phyloP scores from a whole-genome alignment of 371 early-diverging fungal genomes.

The Syncephalis fuscata region DNA sequence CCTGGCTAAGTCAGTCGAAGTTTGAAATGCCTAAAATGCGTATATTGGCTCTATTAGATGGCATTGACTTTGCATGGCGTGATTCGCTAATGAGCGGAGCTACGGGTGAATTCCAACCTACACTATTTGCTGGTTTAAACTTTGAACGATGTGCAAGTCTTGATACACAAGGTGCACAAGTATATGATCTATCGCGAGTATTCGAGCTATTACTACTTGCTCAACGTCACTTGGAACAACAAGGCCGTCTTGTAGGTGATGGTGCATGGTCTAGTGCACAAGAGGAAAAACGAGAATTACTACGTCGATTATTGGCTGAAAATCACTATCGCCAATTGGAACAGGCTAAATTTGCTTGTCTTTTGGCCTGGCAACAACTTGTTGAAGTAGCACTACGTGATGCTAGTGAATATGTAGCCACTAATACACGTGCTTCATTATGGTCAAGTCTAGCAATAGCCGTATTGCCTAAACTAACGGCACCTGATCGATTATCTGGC shows the following conservation, averaged over 20 bases:
- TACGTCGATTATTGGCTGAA: neutral
- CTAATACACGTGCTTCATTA: constrained; percentile 14
- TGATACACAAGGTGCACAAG: constrained; percentile 33
- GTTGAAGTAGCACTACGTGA: constrained; percentile 3
- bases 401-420: constrained; percentile 46
- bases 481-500: neutral
- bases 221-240: constrained; percentile 20
- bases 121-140: constrained; percentile 17
- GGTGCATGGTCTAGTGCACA: neutral
- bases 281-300: neutral
- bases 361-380: constrained; percentile 17
- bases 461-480: neutral
- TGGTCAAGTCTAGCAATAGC: neutral
- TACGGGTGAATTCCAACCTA: constrained; percentile 9
- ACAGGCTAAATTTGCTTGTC: neutral
- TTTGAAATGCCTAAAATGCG: constrained; percentile 14
- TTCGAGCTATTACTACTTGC: constrained; percentile 23
- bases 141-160: constrained; percentile 18
- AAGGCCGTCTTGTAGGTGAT: constrained; percentile 9
- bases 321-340: neutral
- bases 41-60: constrained; percentile 28
- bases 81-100: constrained; percentile 15
- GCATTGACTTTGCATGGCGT: constrained; percentile 29
- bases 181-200: constrained; percentile 49
- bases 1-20: constrained; percentile 12